Base-by-base conservation (phyloP, 2,329 filamentous ascomycete species). In the Trichoderma citrinoviride region DNA sequence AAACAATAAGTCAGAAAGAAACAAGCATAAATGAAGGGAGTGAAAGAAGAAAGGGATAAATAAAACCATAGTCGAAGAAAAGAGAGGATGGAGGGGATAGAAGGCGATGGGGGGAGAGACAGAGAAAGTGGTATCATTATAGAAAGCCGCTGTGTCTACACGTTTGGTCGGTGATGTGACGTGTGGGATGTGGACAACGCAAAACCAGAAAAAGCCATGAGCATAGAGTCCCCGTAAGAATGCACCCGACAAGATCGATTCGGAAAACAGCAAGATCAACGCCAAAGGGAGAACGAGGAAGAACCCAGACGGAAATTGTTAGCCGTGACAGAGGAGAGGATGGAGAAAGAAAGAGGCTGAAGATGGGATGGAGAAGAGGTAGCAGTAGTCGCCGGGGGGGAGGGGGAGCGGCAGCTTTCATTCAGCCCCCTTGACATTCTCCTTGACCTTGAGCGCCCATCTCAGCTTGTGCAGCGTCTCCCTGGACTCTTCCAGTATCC, bases 361-460 rank as follows among this genome's bases (percentile, higher is more conserved):
- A 54, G 6, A 17, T 12, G 19, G 21, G 21, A 29, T 23, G 21
- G 2, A 33, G 49, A 44, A 29, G n/a, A n/a, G n/a, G n/a, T n/a
- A n/a, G n/a, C n/a, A n/a, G n/a, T n/a, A n/a, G n/a, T n/a, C n/a
- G n/a, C n/a, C n/a, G n/a, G n/a, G n/a, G n/a, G n/a, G n/a, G 61
- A 46, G 5, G 14, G 21, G n/a, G 53, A 40, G 43, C 7, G 6
- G 27, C 19, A 8, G 15, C 37, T 23, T 56, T 80, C 74, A 87
- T 74, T 83, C 75, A 7, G 85, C 83, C 62, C 79, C 84, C 65
- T 80, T 81, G 64, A 88, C 81, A 68, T 84, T 87, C 67, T 84
- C 77, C 77, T 90, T 88, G 58, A 90, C 83, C 61, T 83, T 86
- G 68, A 93, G 81, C 15, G 90, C 88, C 90, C 90, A 93, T 72